Evolutionary conservation across 306 rosid species (phyloP).

Genomic region (Betula pendula): DNA sequence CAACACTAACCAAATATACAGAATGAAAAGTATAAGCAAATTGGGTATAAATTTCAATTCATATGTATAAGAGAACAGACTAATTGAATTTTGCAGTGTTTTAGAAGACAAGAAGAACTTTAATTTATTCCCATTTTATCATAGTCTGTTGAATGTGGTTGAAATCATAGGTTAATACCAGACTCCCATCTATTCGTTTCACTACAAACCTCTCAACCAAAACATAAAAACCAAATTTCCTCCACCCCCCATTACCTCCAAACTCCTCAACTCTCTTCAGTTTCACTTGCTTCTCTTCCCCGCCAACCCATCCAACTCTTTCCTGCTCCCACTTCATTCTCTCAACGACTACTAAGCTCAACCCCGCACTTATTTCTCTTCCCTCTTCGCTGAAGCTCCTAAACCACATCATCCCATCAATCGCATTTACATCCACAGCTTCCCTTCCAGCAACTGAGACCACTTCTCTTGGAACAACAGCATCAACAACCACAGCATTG

Average conservation of each 20-base stretch:
- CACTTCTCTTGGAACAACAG: constrained; percentile 38
- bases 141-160: constrained; percentile 49
- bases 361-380: constrained; percentile 41
- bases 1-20: too few species aligned
- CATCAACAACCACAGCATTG: constrained; percentile 45
- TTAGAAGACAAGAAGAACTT: not conserved
- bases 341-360: constrained; percentile 53
- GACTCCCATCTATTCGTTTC: constrained; percentile 47
- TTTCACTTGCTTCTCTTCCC: constrained; percentile 29
- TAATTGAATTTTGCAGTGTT: not conserved
- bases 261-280: constrained; percentile 51
- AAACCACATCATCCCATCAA: constrained; percentile 52
- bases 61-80: too few species aligned
- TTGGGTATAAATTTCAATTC: too few species aligned
- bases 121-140: constrained; percentile 56
- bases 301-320: constrained; percentile 34
- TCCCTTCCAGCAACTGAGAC: constrained; percentile 37
- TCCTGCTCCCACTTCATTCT: constrained; percentile 59
- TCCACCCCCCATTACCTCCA: constrained; percentile 42
- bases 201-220: constrained; percentile 56
- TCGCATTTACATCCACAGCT: constrained; percentile 21
- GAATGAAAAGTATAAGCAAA: too few species aligned
- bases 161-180: constrained; percentile 46
- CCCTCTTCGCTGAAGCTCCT: constrained; percentile 39
- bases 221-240: constrained; percentile 43